Conservation (phyloP, 2,329 filamentous ascomycete species). For the Chaetomiaceae sp. region DNA sequence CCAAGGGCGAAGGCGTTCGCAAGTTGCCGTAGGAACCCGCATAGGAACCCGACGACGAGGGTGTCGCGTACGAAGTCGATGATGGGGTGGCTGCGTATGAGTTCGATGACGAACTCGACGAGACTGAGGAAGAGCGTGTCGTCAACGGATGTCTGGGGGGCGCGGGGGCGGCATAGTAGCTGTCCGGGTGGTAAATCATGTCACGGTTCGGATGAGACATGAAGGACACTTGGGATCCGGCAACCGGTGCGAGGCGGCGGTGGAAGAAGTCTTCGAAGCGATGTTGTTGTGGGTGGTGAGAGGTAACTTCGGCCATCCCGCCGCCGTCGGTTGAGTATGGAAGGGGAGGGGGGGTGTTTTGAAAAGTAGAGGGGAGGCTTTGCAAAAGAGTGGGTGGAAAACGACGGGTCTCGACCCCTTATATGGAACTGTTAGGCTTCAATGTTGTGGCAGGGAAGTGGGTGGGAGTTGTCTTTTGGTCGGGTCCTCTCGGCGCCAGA, state of each 20-base stretch:
- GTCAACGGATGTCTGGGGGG: conserved; percentile 8
- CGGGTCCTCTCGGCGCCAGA: neutral
- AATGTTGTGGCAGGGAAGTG: neutral
- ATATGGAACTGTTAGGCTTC: conserved; percentile 1
- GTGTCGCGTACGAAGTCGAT: too few species aligned
- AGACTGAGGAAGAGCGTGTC: conserved; percentile 22
- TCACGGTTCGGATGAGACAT: conserved; percentile 5
- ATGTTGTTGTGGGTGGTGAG: conserved; percentile 12
- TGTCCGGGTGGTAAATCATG: conserved; percentile 7
- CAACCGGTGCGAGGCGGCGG: conserved; percentile 14
- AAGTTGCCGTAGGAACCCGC: conserved; percentile 2
- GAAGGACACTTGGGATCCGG: neutral
- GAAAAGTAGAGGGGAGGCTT: too few species aligned
- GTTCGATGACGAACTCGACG: conserved; percentile 20
- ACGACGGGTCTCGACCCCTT: neutral
- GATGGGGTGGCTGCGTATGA: conserved; percentile 12
- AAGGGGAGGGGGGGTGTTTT: neutral
- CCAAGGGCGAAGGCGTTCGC: conserved; percentile 20
- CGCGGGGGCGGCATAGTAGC: neutral
- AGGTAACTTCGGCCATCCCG: conserved; percentile 19
- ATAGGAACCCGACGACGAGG: too few species aligned
- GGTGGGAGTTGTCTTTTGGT: conserved; percentile 2
- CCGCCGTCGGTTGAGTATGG: neutral
- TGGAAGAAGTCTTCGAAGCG: conserved; percentile 14
- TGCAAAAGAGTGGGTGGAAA: neutral